Conservation (phyloP, 768 basidiomycete genomes). For the Suillus clintonianus region DNA sequence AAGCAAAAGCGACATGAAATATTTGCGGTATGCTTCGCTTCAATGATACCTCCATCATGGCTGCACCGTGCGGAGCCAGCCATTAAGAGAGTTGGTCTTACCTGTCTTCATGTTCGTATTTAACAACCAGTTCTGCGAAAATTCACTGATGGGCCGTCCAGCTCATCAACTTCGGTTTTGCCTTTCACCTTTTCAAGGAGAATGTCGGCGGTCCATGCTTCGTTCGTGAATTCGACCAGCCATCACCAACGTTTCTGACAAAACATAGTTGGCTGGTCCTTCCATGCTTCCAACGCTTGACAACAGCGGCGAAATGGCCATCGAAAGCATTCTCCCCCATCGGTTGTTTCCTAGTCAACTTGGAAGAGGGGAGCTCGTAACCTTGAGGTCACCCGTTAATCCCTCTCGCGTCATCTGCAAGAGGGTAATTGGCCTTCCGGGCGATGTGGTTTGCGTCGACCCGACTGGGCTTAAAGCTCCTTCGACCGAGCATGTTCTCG, state of each 20-base stretch:
- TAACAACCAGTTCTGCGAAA: not conserved
- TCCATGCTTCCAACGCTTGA: constrained; percentile 84
- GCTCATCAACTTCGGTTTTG: constrained; percentile 57
- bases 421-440: constrained; percentile 86
- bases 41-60: constrained; percentile 18
- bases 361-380: constrained; percentile 76
- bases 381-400: constrained; percentile 68
- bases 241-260: not conserved
- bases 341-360: constrained; percentile 52
- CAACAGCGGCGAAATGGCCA: constrained; percentile 54
- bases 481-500: constrained; percentile 68
- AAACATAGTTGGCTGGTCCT: constrained; percentile 61
- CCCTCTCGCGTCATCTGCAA: constrained; percentile 79
- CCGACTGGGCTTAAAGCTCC: constrained; percentile 69
- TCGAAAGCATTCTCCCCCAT: constrained; percentile 63
- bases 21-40: not conserved
- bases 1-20: not conserved
- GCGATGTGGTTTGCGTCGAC: constrained; percentile 87
- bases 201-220: constrained; percentile 58
- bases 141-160: constrained; percentile 24
- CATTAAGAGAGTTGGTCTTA: constrained; percentile 22
- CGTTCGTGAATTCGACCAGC: constrained; percentile 36
- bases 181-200: constrained; percentile 62
- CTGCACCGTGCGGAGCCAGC: constrained; percentile 7
- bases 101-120: constrained; percentile 29